Conservation (phyloP, 805 yeast genomes). For the Metschnikowia reukaufii region DNA sequence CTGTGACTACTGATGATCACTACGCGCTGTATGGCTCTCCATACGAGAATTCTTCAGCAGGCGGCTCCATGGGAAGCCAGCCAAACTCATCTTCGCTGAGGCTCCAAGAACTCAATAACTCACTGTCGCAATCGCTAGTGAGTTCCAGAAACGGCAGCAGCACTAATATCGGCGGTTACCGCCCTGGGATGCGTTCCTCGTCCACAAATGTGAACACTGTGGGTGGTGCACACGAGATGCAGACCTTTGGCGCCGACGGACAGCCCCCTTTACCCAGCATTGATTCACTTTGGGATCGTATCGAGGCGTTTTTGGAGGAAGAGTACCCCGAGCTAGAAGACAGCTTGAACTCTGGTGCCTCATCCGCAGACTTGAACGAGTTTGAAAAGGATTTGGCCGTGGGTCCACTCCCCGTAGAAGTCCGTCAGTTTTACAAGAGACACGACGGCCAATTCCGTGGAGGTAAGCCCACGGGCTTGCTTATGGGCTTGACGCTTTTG, state of each 20-base stretch:
- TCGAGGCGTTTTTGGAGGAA: slow-evolving; percentile 44
- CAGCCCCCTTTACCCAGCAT: slow-evolving; percentile 28
- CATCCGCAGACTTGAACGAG: slow-evolving; percentile 47
- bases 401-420: slow-evolving; percentile 44
- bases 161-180: slow-evolving; percentile 32
- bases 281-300: slow-evolving; percentile 44
- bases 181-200: slow-evolving; percentile 47
- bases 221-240: slow-evolving; percentile 18
- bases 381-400: slow-evolving; percentile 45
- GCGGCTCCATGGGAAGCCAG: slow-evolving; percentile 17
- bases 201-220: slow-evolving; percentile 30
- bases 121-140: slow-evolving; percentile 31
- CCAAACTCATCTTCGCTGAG: slow-evolving; percentile 30
- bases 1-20: slow-evolving; percentile 59
- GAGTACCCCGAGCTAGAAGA: slow-evolving; percentile 49
- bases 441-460: slow-evolving; percentile 49
- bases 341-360: slow-evolving; percentile 42
- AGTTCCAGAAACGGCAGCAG: slow-evolving; percentile 21
- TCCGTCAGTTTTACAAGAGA: slow-evolving; percentile 45
- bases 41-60: slow-evolving; percentile 20
- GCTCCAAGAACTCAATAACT: slow-evolving; percentile 36
- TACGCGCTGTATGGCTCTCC: slow-evolving; percentile 52
- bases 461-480: slow-evolving; percentile 45
- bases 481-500: slow-evolving; percentile 43
- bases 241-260: slow-evolving; percentile 16